Evolutionary conservation across 495 filamentous ascomycete species (phyloP).

Genomic region (Hamigera avellanea): DNA sequence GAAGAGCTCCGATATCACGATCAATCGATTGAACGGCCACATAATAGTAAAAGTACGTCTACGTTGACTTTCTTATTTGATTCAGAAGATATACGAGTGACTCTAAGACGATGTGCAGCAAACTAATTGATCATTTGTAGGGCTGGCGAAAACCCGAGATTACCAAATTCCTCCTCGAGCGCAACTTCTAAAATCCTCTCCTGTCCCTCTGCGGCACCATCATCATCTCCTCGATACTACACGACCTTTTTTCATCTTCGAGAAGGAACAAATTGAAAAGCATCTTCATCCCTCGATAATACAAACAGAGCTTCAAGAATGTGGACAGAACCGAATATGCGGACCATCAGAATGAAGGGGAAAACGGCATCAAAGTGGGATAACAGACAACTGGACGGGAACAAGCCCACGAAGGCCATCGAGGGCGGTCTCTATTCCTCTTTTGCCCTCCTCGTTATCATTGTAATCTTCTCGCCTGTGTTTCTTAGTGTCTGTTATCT

Average conservation of each 20-base stretch:
- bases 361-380: too few relatives aligned
- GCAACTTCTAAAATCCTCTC: conserved; percentile 29
- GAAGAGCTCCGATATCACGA: conserved; percentile 31
- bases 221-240: neutral
- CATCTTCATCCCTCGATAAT: too few relatives aligned
- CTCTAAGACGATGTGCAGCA: conserved; percentile 1
- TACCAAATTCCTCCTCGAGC: conserved; percentile 32
- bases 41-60: conserved; percentile 49
- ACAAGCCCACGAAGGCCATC: too few relatives aligned
- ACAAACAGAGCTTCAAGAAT: too few relatives aligned
- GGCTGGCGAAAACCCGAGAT: conserved; percentile 42
- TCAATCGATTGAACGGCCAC: conserved; percentile 52
- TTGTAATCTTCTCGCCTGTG: conserved; percentile 3
- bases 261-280: too few relatives aligned
- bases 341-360: too few relatives aligned
- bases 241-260: neutral
- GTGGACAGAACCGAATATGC: too few relatives aligned
- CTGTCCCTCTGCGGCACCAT: neutral
- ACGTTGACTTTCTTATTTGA: too few relatives aligned
- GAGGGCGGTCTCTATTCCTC: too few relatives aligned
- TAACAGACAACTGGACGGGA: too few relatives aligned
- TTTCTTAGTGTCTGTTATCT: conserved; percentile 4
- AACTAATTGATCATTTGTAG: conserved; percentile 10
- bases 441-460: conserved; percentile 1
- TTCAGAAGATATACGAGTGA: too few relatives aligned